Evolutionary conservation across 805 yeast species (phyloP).

Genomic region (Metschnikowia lunata): DNA sequence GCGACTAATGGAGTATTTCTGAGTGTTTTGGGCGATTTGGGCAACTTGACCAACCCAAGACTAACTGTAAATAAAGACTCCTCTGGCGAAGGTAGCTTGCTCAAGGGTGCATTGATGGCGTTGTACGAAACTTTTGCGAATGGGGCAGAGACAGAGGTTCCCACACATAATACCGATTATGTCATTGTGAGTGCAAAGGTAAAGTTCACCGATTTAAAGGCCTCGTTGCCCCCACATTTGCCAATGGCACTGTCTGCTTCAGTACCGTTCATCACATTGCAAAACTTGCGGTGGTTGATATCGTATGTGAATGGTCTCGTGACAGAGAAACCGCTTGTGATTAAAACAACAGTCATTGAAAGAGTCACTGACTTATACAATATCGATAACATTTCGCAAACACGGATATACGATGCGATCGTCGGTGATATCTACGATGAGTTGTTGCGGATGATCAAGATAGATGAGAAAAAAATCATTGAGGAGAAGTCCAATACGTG

Average conservation of each 20-base stretch:
- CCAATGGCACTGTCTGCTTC: slow-evolving; percentile 46
- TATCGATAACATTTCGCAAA: slow-evolving; percentile 34
- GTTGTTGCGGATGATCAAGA: slow-evolving; percentile 47
- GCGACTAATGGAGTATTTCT: slow-evolving; percentile 23
- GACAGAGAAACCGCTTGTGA: slow-evolving; percentile 26
- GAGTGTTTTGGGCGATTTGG: slow-evolving; percentile 25
- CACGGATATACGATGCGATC: slow-evolving; percentile 47
- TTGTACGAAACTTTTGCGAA: slow-evolving; percentile 36
- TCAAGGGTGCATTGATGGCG: slow-evolving; percentile 39
- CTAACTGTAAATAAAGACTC: not conserved
- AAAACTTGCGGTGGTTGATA: slow-evolving; percentile 58
- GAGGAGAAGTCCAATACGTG: slow-evolving; percentile 46
- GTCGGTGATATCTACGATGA: slow-evolving; percentile 57
- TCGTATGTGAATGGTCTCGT: slow-evolving; percentile 49
- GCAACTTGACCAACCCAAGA: slow-evolving; percentile 5
- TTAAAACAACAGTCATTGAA: slow-evolving; percentile 39
- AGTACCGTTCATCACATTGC: slow-evolving; percentile 52
- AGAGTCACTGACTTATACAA: slow-evolving; percentile 36
- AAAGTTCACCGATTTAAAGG: slow-evolving; percentile 59
- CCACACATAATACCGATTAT: slow-evolving; percentile 36
- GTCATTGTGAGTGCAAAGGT: slow-evolving; percentile 65
- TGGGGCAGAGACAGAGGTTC: slow-evolving; percentile 4
- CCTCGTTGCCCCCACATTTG: slow-evolving; percentile 48
- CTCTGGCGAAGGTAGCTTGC: slow-evolving; percentile 20
- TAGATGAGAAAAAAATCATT: slow-evolving; percentile 47